These are phyloP conservation scores for Nicotiana rustica DNA, from an alignment of 305 asterid species.

Conservation along the genomic window DNA sequence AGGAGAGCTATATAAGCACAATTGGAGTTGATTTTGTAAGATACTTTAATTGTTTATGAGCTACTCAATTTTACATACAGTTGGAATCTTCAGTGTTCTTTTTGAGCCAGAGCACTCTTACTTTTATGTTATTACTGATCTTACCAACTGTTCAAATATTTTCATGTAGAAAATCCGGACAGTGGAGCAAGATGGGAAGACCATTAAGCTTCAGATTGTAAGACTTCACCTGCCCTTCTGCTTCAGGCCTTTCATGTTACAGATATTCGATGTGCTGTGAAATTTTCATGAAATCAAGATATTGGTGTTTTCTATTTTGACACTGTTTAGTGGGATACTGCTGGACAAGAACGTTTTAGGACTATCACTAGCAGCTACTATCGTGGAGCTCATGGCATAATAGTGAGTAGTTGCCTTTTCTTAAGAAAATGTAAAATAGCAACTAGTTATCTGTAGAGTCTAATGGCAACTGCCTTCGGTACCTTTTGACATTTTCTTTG, in stretches of 20 bases:
- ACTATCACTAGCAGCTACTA: conserved; percentile 95
- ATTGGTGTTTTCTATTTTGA: conserved; percentile 5
- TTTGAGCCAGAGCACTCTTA: background rate
- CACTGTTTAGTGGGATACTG: conserved; percentile 83
- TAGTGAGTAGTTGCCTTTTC: conserved; percentile 53
- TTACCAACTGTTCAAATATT: background rate
- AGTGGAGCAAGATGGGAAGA: conserved; percentile 61
- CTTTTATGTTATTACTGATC: conserved; percentile 2
- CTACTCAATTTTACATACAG: conserved; percentile 16
- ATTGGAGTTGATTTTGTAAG: conserved; percentile 58
- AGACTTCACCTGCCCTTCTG: conserved; percentile 23
- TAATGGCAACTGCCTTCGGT: conserved; percentile 15
- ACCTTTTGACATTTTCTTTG: background rate
- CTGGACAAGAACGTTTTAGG: conserved; percentile 96
- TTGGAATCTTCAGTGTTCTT: conserved; percentile 7
- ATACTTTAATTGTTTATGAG: background rate
- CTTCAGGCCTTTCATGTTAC: conserved; percentile 16
- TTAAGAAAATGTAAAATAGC: background rate
- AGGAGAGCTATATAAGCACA: conserved; percentile 56
- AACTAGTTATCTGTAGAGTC: background rate
- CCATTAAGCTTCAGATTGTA: conserved; percentile 58
- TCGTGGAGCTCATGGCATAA: conserved; percentile 97
- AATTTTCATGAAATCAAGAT: conserved; percentile 8
- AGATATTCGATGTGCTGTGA: background rate
- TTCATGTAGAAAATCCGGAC: conserved; percentile 53